These are phyloP conservation scores for Amylostereum chailletii DNA, from an alignment of 1,284 basidiomycete species.

Conservation along the genomic window DNA sequence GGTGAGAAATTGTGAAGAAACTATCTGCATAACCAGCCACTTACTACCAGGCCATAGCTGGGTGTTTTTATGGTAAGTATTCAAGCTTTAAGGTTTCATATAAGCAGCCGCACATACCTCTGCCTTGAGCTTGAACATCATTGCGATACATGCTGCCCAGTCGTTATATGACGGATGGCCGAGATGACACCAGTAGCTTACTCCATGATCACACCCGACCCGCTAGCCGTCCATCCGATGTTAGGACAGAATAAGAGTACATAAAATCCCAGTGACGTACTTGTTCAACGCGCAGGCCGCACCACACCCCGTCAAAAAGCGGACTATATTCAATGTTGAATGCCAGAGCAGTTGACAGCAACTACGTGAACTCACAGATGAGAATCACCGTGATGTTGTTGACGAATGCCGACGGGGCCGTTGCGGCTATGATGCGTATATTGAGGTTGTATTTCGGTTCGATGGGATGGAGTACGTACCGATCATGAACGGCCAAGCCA, in stretches of 20 bases:
- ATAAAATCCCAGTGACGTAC: constrained; percentile 3
- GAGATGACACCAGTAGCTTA: background rate
- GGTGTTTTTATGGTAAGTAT: background rate
- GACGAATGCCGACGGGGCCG: constrained; percentile 14
- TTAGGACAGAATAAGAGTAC: background rate
- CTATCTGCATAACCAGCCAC: background rate
- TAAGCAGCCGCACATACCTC: background rate
- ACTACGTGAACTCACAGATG: constrained; percentile 10
- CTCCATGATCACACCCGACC: constrained; percentile 2
- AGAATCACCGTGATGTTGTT: constrained; percentile 14
- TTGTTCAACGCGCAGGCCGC: constrained; percentile 14
- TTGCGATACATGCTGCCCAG: constrained; percentile 5
- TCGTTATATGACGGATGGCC: no score
- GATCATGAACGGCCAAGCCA: constrained; percentile 18
- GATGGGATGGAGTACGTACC: constrained; percentile 7
- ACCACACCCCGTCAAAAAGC: constrained; percentile 13
- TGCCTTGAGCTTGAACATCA: background rate
- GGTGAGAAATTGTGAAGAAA: no score
- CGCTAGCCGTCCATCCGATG: background rate
- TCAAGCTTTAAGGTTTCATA: background rate
- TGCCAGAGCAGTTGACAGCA: background rate
- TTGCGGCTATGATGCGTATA: constrained; percentile 1
- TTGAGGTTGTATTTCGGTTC: background rate
- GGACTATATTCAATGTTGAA: constrained; percentile 6
- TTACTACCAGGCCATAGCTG: constrained; percentile 5